phyloP scores from a whole-genome alignment of 257 asterid species.

The Rehmannia glutinosa region DNA sequence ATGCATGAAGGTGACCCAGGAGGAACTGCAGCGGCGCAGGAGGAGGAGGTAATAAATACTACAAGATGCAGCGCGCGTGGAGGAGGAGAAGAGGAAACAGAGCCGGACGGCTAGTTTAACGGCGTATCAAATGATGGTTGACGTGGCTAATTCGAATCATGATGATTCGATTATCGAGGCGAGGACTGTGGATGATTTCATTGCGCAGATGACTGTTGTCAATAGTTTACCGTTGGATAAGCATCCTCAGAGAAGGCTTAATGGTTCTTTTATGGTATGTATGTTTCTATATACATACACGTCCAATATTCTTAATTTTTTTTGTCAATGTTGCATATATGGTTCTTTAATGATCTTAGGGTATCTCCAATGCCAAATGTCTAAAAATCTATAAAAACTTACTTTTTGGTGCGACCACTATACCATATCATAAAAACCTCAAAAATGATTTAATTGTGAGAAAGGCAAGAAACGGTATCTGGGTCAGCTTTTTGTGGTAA shows the following conservation, averaged over 20 bases:
- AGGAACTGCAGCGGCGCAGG: conserved; percentile 59
- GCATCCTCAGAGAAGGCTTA: conserved; percentile 94
- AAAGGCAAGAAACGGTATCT: no score
- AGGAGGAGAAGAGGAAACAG: conserved; percentile 73
- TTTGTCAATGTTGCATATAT: neutral
- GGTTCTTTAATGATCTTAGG: no score
- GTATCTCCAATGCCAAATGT: no score
- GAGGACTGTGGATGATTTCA: conserved; percentile 71
- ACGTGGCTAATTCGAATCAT: conserved; percentile 62
- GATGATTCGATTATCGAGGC: conserved; percentile 82
- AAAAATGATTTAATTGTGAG: no score
- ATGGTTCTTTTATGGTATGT: conserved; percentile 85
- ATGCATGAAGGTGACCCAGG: conserved; percentile 95
- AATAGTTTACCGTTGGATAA: conserved; percentile 69
- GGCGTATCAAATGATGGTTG: conserved; percentile 75
- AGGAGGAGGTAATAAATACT: conserved; percentile 86
- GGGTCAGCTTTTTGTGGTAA: no score
- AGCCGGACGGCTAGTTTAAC: conserved; percentile 70
- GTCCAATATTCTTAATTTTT: no score
- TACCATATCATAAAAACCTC: no score
- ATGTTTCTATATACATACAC: no score
- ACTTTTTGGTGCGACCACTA: no score
- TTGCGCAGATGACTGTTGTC: conserved; percentile 57
- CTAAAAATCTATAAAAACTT: no score
- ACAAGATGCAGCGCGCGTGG: conserved; percentile 45